A percentile compares a stretch with the other conserved stretches of the same genome.
phyloP scores from a whole-genome alignment of 129 eudicot genomes.

The Lactuca saligna region DNA sequence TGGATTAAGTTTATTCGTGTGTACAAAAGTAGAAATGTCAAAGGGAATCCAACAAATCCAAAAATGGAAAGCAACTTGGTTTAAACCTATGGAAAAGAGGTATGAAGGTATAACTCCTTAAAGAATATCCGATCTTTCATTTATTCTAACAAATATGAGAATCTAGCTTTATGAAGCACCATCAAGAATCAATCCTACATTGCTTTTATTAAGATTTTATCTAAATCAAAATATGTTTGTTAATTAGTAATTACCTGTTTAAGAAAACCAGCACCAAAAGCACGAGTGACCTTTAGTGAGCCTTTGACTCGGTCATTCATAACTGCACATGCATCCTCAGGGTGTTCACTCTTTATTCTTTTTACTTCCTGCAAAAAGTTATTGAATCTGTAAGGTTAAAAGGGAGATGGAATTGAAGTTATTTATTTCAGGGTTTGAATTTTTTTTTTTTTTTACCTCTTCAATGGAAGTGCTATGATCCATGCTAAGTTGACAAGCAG shows the following conservation, averaged over 20 bases:
- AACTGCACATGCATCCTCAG: conserved; percentile 67
- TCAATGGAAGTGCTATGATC: conserved; percentile 87
- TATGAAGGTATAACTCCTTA: conserved; percentile 25
- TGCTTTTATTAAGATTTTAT: conserved; percentile 7
- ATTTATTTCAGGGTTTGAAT: background rate
- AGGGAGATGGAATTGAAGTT: background rate
- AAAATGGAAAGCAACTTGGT: conserved; percentile 32
- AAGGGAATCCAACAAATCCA: conserved; percentile 10
- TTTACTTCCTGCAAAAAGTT: conserved; percentile 61
- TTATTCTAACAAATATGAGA: conserved; percentile 22
- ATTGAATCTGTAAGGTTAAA: conserved; percentile 1
- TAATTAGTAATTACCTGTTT: conserved; percentile 61
- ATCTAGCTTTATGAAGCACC: conserved; percentile 37
- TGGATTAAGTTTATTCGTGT: background rate
- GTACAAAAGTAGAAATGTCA: conserved; percentile 20
- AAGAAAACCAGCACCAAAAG: conserved; percentile 97
- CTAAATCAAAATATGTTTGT: conserved; percentile 9
- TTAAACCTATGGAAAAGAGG: conserved; percentile 29
- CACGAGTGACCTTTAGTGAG: conserved; percentile 90
- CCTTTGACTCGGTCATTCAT: conserved; percentile 92
- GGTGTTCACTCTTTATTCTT: conserved; percentile 73
- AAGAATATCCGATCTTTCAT: conserved; percentile 23
- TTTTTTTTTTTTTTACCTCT: conserved; percentile 45
- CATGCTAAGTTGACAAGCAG: conserved; percentile 75
- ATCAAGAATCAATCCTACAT: conserved; percentile 33